Percentiles rank a stretch among this genome's conserved stretches.
Evolutionary conservation across 495 filamentous ascomycete species (phyloP).

Genomic region (Aspergillus nanangensis): DNA sequence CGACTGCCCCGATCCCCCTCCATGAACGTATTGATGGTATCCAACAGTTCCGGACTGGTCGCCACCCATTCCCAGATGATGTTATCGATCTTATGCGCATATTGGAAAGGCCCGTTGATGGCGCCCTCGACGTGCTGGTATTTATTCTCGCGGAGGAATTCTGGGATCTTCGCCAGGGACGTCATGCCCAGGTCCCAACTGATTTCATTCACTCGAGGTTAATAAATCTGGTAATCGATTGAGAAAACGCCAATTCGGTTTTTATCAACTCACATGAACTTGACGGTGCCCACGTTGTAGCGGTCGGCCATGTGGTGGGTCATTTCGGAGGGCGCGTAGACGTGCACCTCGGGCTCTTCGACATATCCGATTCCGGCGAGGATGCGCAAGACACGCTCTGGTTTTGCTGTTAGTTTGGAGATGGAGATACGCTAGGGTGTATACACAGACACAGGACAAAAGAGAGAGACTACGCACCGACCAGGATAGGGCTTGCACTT

Average conservation of each 20-base stretch:
- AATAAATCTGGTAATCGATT: too few species aligned
- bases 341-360: conserved; percentile 8
- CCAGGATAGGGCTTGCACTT: conserved; percentile 4
- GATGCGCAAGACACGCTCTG: conserved; percentile 17
- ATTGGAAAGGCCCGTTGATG: conserved; percentile 10
- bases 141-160: conserved; percentile 11
- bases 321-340: conserved; percentile 10
- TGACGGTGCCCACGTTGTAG: conserved; percentile 8
- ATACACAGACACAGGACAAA: too few species aligned
- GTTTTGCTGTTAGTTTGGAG: too few species aligned
- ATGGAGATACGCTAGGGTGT: too few species aligned
- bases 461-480: conserved; percentile 5
- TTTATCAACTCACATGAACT: conserved; percentile 7
- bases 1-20: conserved; percentile 15
- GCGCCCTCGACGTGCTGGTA: conserved; percentile 10
- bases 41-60: conserved; percentile 4
- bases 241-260: too few species aligned
- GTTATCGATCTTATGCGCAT: conserved; percentile 7
- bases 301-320: conserved; percentile 16
- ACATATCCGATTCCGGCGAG: conserved; percentile 15
- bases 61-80: conserved; percentile 7
- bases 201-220: background rate
- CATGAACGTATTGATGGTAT: conserved; percentile 23
- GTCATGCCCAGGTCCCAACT: conserved; percentile 13
- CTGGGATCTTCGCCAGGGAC: conserved; percentile 12